These are phyloP conservation scores for Fragaria ananassa DNA, from an alignment of 306 rosid genomes.

Conservation along the genomic window DNA sequence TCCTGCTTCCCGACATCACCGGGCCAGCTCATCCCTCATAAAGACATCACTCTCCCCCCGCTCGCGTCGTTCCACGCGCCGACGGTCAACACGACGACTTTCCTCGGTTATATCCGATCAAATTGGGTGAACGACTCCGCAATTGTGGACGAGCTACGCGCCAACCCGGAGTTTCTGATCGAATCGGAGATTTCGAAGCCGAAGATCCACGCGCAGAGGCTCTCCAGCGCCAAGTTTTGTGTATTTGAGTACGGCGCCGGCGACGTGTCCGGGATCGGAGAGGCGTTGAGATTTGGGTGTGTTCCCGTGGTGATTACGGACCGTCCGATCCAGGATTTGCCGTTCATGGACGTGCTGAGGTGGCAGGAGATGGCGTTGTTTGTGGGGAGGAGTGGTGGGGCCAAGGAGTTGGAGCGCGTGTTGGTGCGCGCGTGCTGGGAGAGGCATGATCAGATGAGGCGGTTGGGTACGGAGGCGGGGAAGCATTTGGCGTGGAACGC, in stretches of 20 bases:
- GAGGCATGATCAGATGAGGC: constrained; percentile 24
- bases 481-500: constrained; percentile 64
- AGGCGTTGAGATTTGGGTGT: constrained; percentile 55
- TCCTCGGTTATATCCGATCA: constrained; percentile 31
- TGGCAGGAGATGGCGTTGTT: constrained; percentile 66
- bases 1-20: constrained; percentile 48
- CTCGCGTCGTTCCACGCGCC: constrained; percentile 6
- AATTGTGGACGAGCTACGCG: constrained; percentile 24
- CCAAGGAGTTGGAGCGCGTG: constrained; percentile 26
- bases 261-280: constrained; percentile 47
- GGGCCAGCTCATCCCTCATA: constrained; percentile 54
- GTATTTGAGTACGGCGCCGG: constrained; percentile 35
- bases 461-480: constrained; percentile 47
- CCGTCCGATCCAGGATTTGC: constrained; percentile 48
- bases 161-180: constrained; percentile 28
- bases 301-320: constrained; percentile 57
- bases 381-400: constrained; percentile 23
- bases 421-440: constrained; percentile 32
- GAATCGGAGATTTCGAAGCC: constrained; percentile 37
- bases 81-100: not conserved
- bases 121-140: constrained; percentile 19
- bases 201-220: constrained; percentile 17
- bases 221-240: constrained; percentile 44
- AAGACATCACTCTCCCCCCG: constrained; percentile 59
- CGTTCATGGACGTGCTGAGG: constrained; percentile 68